These are phyloP conservation scores for Clausena lansium DNA, from an alignment of 345 rosid genomes.

Conservation along the genomic window DNA sequence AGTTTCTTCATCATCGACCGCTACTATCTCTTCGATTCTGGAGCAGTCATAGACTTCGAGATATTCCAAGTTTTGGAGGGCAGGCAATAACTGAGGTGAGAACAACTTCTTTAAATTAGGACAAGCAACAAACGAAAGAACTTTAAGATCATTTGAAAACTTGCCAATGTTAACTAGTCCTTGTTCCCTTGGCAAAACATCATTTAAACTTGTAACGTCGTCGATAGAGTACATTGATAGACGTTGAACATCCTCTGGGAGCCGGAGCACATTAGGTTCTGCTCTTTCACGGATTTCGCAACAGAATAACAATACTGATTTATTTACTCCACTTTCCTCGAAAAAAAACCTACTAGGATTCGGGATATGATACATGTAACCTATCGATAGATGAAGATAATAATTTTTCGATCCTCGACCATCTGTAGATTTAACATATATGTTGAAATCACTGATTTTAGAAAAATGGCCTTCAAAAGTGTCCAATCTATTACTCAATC, in stretches of 20 bases:
- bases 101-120: not conserved
- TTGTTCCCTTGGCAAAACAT: not conserved
- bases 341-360: too few relatives aligned
- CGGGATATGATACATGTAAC: too few relatives aligned
- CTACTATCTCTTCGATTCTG: not conserved
- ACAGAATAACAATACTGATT: rapidly evolving
- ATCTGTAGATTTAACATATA: not conserved
- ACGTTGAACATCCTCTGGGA: not conserved
- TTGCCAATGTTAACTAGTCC: too few relatives aligned
- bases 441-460: not conserved
- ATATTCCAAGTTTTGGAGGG: too few relatives aligned
- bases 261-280: too few relatives aligned
- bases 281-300: not conserved
- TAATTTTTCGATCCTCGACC: not conserved
- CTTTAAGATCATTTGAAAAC: not conserved
- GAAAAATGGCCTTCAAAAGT: not conserved
- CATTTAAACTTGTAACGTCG: not conserved
- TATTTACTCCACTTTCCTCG: too few relatives aligned
- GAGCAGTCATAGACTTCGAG: rapidly evolving
- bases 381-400: rapidly evolving
- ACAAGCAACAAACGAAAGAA: rapidly evolving
- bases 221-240: rapidly evolving
- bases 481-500: not conserved
- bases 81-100: too few relatives aligned
- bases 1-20: not conserved